These are phyloP conservation scores for Penicillium sclerotiorum DNA, from an alignment of 2,329 filamentous ascomycete species.

Conservation along the genomic window DNA sequence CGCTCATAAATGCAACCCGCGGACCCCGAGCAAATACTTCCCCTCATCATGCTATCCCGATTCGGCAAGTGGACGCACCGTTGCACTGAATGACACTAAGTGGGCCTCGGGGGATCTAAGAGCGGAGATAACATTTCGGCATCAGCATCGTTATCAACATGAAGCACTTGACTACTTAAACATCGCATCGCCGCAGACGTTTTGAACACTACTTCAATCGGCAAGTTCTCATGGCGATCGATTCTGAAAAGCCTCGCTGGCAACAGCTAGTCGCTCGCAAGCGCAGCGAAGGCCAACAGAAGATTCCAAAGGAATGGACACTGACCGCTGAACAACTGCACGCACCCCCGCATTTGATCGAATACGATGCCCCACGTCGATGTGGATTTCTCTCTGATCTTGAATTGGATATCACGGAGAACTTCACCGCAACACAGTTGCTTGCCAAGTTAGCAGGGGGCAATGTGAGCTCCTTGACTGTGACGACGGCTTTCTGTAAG, in stretches of 20 bases:
- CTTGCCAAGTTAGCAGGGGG: slow-evolving; percentile 22
- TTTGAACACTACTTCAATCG: no score
- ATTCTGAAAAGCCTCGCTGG: slow-evolving; percentile 16
- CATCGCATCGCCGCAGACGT: no score
- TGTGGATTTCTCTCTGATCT: slow-evolving; percentile 49
- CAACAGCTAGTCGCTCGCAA: slow-evolving; percentile 27
- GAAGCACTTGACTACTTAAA: not conserved
- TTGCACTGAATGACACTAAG: not conserved
- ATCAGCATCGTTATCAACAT: not conserved
- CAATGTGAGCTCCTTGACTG: slow-evolving; percentile 21
- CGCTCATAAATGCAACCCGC: no score
- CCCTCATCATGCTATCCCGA: slow-evolving; percentile 1
- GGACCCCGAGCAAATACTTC: no score
- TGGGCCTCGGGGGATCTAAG: not conserved
- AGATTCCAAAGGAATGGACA: slow-evolving; percentile 39
- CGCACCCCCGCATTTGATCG: slow-evolving; percentile 20
- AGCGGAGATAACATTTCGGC: not conserved
- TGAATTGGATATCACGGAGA: slow-evolving; percentile 54
- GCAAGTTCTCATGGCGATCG: slow-evolving; percentile 3
- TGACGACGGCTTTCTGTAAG: slow-evolving; percentile 43
- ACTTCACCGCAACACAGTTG: slow-evolving; percentile 23
- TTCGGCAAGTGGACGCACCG: slow-evolving; percentile 21
- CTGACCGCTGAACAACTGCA: slow-evolving; percentile 19
- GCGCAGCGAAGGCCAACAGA: slow-evolving; percentile 30
- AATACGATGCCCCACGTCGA: slow-evolving; percentile 19